Percentiles rank a stretch among this genome's conserved stretches.
phyloP scores from a whole-genome alignment of 371 early-diverging fungal species.

The Lichtheimia corymbifera region DNA sequence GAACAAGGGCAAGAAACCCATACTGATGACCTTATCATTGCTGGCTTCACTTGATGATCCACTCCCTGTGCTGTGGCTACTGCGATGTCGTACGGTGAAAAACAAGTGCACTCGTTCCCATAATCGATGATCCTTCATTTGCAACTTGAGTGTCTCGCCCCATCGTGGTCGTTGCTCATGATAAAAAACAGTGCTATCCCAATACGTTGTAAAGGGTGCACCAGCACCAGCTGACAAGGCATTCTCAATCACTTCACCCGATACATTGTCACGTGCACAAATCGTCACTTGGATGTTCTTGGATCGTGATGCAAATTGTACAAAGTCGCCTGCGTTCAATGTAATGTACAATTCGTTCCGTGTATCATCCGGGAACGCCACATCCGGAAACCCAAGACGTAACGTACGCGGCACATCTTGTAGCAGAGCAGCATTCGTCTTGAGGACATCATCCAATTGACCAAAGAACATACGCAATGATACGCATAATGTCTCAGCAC shows the following conservation, averaged over 20 bases:
- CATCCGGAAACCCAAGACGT: constrained; percentile 68
- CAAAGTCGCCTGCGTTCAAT: constrained; percentile 64
- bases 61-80: constrained; percentile 17
- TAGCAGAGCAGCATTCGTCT: constrained; percentile 48
- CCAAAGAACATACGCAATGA: constrained; percentile 55
- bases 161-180: constrained; percentile 68
- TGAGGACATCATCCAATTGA: constrained; percentile 43
- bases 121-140: constrained; percentile 43
- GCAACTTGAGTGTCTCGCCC: constrained; percentile 68
- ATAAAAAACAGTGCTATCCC: constrained; percentile 68
- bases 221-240: constrained; percentile 63
- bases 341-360: constrained; percentile 71
- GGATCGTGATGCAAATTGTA: constrained; percentile 45
- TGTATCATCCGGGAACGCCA: constrained; percentile 61
- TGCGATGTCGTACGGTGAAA: constrained; percentile 59
- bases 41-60: constrained; percentile 2
- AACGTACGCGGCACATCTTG: constrained; percentile 52
- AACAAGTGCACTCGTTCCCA: constrained; percentile 66
- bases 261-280: constrained; percentile 57
- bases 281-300: constrained; percentile 65
- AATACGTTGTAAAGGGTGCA: constrained; percentile 39
- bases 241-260: constrained; percentile 58
- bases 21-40: constrained; percentile 46
- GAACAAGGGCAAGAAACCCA: constrained; percentile 66
- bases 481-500: constrained; percentile 59